These are phyloP conservation scores for Melampsora larici-populina DNA, from an alignment of 1,284 basidiomycete species.

Conservation along the genomic window DNA sequence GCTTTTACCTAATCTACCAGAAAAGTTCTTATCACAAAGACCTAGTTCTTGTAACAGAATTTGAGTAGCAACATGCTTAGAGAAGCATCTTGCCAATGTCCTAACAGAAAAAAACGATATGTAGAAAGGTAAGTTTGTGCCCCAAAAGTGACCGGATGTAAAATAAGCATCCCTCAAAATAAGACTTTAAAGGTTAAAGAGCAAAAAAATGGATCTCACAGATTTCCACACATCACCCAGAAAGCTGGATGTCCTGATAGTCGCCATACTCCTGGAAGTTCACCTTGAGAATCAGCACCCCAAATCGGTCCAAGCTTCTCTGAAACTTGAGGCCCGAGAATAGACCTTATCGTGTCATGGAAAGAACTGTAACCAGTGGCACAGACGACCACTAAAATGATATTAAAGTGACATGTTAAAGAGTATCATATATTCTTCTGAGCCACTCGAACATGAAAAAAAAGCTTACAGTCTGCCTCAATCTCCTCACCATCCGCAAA, in stretches of 20 bases:
- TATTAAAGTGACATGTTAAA: not conserved
- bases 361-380: slow-evolving; percentile 49
- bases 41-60: slow-evolving; percentile 25
- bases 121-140: not conserved
- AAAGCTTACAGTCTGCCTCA: slow-evolving; percentile 56
- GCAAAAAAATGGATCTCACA: slow-evolving; percentile 1
- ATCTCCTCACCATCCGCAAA: slow-evolving; percentile 44
- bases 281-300: slow-evolving; percentile 63
- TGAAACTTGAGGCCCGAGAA: slow-evolving; percentile 60
- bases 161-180: not conserved
- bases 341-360: slow-evolving; percentile 50
- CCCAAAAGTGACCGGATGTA: not conserved
- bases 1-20: not conserved
- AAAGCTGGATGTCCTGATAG: slow-evolving; percentile 27
- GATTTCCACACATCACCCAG: slow-evolving; percentile 37
- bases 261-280: slow-evolving; percentile 55
- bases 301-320: slow-evolving; percentile 60
- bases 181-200: not conserved
- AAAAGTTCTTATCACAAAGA: slow-evolving; percentile 28
- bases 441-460: slow-evolving; percentile 61
- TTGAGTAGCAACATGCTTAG: slow-evolving; percentile 27
- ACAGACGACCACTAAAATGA: slow-evolving; percentile 25
- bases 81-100: slow-evolving; percentile 19
- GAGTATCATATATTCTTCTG: slow-evolving; percentile 32
- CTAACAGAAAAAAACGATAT: not conserved